phyloP scores from a whole-genome alignment of 208 protist genomes.

The Strigomonas culicis region DNA sequence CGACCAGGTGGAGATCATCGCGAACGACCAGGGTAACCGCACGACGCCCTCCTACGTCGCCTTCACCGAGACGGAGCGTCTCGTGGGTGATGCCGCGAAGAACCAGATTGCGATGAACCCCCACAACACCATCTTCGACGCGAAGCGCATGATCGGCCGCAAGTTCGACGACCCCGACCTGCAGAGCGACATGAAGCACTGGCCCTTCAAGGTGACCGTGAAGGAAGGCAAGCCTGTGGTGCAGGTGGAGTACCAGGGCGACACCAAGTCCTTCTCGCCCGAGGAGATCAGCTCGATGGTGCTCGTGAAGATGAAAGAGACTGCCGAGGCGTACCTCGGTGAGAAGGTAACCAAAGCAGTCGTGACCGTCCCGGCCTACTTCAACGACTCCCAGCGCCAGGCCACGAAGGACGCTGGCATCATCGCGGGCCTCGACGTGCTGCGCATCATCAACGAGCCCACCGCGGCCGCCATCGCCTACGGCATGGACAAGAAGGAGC shows the following conservation, averaged over 20 bases:
- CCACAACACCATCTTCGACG: constrained; percentile 92
- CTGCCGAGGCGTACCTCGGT: constrained; percentile 91
- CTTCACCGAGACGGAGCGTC: constrained; percentile 95
- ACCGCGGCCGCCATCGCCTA: constrained; percentile 98
- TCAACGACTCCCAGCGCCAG: constrained; percentile 98
- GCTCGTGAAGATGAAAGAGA: constrained; percentile 96
- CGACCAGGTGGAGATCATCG: constrained; percentile 94
- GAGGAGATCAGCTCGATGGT: constrained; percentile 97
- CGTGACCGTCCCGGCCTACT: constrained; percentile 99
- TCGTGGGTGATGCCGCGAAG: constrained; percentile 96
- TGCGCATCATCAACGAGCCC: constrained; percentile 99
- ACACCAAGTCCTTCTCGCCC: constrained; percentile 79
- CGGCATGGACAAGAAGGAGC: constrained; percentile 83
- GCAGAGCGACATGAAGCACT: constrained; percentile 91
- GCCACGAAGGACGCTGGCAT: constrained; percentile 96
- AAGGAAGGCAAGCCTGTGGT: constrained; percentile 43
- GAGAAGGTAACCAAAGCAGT: constrained; percentile 94
- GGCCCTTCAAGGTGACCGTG: constrained; percentile 91
- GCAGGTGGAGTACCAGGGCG: constrained; percentile 48
- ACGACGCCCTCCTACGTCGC: constrained; percentile 99
- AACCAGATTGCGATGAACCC: constrained; percentile 89
- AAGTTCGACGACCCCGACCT: constrained; percentile 83
- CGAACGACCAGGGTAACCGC: constrained; percentile 99
- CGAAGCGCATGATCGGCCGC: constrained; percentile 95
- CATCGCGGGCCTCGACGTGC: constrained; percentile 97